Evolutionary conservation across 306 rosid species (phyloP).

Genomic region (Oxytropis ochrocephala): DNA sequence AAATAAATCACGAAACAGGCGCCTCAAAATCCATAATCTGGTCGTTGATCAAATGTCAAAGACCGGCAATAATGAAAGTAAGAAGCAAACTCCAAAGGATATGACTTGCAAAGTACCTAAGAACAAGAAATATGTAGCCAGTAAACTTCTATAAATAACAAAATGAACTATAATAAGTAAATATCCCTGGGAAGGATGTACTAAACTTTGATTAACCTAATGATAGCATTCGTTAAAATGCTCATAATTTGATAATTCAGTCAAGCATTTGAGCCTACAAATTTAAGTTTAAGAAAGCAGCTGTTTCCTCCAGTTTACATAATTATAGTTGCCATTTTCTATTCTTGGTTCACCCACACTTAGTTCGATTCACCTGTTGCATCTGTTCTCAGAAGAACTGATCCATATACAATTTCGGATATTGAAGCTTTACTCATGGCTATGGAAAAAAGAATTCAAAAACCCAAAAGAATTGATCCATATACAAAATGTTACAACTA

Average conservation of each 20-base stretch:
- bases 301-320: not conserved
- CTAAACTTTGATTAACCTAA: not conserved
- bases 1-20: slow-evolving; percentile 51
- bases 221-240: not conserved
- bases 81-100: slow-evolving; percentile 59
- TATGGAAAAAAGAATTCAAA: no score
- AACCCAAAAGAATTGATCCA: no score
- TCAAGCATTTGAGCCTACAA: not conserved
- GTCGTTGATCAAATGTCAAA: slow-evolving; percentile 57
- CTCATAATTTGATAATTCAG: not conserved
- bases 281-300: not conserved
- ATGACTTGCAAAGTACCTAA: slow-evolving; percentile 52
- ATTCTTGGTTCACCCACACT: not conserved
- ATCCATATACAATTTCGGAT: no score
- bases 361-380: no score
- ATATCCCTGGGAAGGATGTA: not conserved
- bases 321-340: not conserved
- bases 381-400: no score
- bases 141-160: not conserved
- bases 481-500: no score
- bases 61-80: slow-evolving; percentile 68
- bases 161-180: not conserved
- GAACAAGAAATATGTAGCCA: not conserved
- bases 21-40: slow-evolving; percentile 68
- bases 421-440: no score